Base-by-base conservation (phyloP, 805 yeast species). In the Ogataea haglerorum region DNA sequence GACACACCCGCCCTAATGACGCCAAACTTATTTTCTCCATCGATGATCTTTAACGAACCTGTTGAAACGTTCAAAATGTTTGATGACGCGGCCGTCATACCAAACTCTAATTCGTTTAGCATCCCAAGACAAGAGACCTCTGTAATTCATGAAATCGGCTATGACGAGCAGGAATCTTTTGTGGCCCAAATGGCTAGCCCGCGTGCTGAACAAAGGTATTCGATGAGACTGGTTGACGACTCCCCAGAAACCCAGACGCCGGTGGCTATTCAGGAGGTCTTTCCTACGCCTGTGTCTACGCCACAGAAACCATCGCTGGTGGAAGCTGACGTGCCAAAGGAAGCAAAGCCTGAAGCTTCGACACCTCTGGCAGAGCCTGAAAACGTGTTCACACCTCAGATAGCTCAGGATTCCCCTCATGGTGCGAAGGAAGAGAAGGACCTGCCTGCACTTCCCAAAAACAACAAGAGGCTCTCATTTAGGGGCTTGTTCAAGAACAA, bases 11-110 rank as follows among this genome's bases (percentile, higher is more conserved):
- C 38, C 14, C 30, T 47, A 23, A 51, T 59, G 55, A 60, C 63
- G 10, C 64, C 63, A 2, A 48, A 50, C 26, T 25, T 57, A 15
- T 52, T 57, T 24, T 60, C 64, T 6, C 64, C 64, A n/a, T 48
- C 56, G 3, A 43, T 61, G 46, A 54, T 51, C 3, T 54, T 48
- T 41, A 49, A 49, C 32, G 57, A 57, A 25, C 63, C 62, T 5
- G 51, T 50, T 17, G 47, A 56, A 36, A 46, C 49, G 5, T 41
- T 54, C n/a, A 32, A 43, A 13, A 39, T 57, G 35, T 45, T 57
- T 10, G 49, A 54, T 17, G 45, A 42, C 12, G 25, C 36, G 10
- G 27, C 48, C 5, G 23, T 45, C 6, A 42, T 47, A 6, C 43
- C 51, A 1, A 38, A 41, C 17, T 43, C 47, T 14, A 38, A 27